These are phyloP conservation scores for Exophiala spinifera DNA, from an alignment of 2,329 filamentous ascomycete genomes.

Conservation along the genomic window DNA sequence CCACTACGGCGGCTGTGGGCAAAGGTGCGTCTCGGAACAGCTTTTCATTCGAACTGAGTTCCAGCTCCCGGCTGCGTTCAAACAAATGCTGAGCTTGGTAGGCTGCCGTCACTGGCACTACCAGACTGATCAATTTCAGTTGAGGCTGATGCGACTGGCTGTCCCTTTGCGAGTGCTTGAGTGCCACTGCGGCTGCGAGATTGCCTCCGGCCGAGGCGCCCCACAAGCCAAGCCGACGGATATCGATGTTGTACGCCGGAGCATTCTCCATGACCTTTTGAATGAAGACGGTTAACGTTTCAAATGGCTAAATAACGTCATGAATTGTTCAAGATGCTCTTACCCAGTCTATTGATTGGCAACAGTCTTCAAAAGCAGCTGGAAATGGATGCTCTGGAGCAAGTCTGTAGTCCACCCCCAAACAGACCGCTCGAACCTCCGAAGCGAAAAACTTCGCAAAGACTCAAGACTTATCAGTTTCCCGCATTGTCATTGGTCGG, in stretches of 20 bases:
- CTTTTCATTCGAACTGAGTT: constrained; percentile 3
- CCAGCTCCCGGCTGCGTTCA: neutral
- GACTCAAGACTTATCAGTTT: neutral
- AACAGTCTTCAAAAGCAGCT: constrained; percentile 61
- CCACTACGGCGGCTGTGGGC: too few species aligned
- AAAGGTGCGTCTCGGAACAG: neutral
- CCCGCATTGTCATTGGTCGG: neutral
- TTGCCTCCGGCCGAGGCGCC: constrained; percentile 64
- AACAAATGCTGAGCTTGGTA: constrained; percentile 6
- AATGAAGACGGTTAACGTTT: neutral
- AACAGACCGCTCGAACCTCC: constrained; percentile 50
- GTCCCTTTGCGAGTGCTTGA: constrained; percentile 40
- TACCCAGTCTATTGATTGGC: constrained; percentile 56
- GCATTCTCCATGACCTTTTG: constrained; percentile 52
- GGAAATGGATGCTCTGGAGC: constrained; percentile 62
- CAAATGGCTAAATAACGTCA: constrained; percentile 28
- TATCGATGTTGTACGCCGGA: constrained; percentile 54
- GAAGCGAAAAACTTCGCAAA: constrained; percentile 4
- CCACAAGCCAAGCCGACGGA: constrained; percentile 54
- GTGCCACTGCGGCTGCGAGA: constrained; percentile 53
- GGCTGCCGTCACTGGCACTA: constrained; percentile 53
- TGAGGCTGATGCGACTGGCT: constrained; percentile 46
- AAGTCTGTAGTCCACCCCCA: constrained; percentile 60
- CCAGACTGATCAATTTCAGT: constrained; percentile 35
- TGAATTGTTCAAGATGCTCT: constrained; percentile 8